phyloP scores from a whole-genome alignment of 179 eudicot genomes.

The Gypsophila paniculata region DNA sequence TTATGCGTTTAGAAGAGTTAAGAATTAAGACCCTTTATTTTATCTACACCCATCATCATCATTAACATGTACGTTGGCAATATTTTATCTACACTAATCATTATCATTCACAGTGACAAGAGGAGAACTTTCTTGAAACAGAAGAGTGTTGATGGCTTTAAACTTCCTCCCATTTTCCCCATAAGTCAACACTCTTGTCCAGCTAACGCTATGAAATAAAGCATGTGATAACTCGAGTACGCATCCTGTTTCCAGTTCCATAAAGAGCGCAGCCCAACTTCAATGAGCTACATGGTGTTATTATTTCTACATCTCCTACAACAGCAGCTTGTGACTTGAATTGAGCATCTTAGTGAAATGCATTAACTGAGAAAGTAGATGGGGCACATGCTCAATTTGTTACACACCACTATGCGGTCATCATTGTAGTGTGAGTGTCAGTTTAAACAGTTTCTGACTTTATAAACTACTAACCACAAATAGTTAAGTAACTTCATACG shows the following conservation, averaged over 20 bases:
- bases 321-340: neutral
- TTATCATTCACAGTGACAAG: neutral
- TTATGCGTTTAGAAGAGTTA: neutral
- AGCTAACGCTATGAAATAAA: neutral
- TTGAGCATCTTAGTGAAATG: neutral
- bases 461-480: neutral
- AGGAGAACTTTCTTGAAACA: neutral
- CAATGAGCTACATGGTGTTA: neutral
- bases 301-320: neutral
- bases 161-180: neutral
- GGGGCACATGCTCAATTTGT: neutral
- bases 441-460: too few species aligned
- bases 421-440: neutral
- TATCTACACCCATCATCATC: neutral
- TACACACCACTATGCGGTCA: neutral
- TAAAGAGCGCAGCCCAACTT: neutral
- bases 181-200: neutral
- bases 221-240: neutral
- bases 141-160: neutral
- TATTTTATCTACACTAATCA: neutral
- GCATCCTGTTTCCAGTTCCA: conserved; percentile 1
- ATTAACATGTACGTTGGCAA: conserved; percentile 4
- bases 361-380: neutral
- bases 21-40: neutral
- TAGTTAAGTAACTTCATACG: neutral